phyloP scores from a whole-genome alignment of 495 filamentous ascomycete genomes.

The Darksidea phi region DNA sequence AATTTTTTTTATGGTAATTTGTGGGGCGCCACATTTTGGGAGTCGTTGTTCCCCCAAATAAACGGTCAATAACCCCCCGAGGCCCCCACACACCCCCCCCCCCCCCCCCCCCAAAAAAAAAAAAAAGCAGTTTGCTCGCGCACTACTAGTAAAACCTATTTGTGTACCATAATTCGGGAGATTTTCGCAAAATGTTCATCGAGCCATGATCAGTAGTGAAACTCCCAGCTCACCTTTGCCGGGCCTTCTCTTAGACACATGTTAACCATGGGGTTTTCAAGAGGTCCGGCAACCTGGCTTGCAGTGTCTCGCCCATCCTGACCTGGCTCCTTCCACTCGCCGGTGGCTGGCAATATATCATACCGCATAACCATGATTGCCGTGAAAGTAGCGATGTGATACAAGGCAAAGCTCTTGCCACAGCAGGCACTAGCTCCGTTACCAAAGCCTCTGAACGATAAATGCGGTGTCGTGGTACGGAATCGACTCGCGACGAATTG shows the following conservation, averaged over 20 bases:
- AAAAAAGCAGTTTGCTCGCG: no score
- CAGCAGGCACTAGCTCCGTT: background rate
- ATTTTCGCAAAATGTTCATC: background rate
- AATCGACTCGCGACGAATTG: background rate
- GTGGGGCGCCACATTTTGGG: no score
- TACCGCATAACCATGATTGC: slow-evolving; percentile 1
- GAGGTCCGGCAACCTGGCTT: background rate
- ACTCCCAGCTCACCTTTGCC: background rate
- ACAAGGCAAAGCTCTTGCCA: background rate
- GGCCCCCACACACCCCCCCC: no score
- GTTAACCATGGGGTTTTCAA: background rate
- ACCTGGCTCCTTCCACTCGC: background rate
- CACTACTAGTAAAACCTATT: no score
- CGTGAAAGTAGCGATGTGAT: background rate
- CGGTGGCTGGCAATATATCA: background rate
- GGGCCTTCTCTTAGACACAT: background rate
- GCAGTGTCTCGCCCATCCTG: background rate
- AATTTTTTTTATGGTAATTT: no score
- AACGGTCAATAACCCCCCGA: no score
- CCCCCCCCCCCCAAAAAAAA: no score
- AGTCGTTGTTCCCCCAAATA: no score
- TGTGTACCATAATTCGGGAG: no score
- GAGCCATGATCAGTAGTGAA: background rate
- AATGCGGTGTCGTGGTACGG: background rate
- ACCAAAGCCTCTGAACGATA: slow-evolving; percentile 1